Base-by-base conservation (phyloP, 805 yeast species). In the Kodamaea leandrae region DNA sequence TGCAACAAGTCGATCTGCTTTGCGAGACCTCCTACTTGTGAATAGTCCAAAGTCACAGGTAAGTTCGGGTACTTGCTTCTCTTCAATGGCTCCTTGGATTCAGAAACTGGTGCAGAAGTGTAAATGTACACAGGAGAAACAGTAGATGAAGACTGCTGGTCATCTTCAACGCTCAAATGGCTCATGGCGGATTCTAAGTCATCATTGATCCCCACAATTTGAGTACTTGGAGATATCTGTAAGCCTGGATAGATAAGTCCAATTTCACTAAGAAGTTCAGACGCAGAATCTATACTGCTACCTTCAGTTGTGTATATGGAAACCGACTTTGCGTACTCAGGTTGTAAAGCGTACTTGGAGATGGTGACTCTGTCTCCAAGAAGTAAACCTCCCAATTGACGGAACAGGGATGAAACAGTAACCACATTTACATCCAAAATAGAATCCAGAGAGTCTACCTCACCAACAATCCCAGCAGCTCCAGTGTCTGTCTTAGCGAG, bases 21-120 rank as follows among this genome's bases (percentile, higher is more conserved):
- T 0, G 66, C 49, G 16, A 93, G 69, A 0, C 98, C 99, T 13
- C 98, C 99, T 4, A 93, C 78, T 15, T 72, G 66, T 3, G 68
- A 55, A 45, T 80, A 87, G 23, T 64, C 51, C 8, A 67, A 44
- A 26, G 70, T 53, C 27, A 61, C 67, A 1, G 79, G 77, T n/a
- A 73, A 54, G 13, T 60, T 50, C 30, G 76, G 76, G 46, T 72
- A 74, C 8, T 65, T 49, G 3, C 63, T 53, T 5, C 60, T 62
- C 20, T 55, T 55, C 2, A 42, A 50, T 9, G 12, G 19, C 15
- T 2, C 36, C 18, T 3, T 27, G 24, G 24, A 8, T 9, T 14
- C 32, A 26, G 30, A 46, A 16, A 14, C 36, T 29, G 41, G 58
- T 42, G 36, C 16, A 4, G n/a, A n/a, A 10, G 19, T 29, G 55